Percentiles rank a stretch among this genome's conserved stretches.
phyloP scores from a whole-genome alignment of 1,284 basidiomycete genomes.

The Athelia psychrophila region DNA sequence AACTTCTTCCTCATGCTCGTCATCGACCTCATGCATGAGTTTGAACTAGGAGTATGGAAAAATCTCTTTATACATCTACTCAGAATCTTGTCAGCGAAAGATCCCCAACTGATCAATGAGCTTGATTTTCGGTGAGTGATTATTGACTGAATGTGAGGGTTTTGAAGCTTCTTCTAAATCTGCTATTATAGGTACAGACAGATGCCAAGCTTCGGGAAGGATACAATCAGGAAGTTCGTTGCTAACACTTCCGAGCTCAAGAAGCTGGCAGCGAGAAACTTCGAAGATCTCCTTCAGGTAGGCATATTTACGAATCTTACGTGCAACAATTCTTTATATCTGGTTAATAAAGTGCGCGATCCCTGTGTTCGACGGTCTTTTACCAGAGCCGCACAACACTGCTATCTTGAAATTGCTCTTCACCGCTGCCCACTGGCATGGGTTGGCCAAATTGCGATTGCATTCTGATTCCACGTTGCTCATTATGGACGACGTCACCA shows the following conservation, averaged over 20 bases:
- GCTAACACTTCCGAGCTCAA: constrained; percentile 26
- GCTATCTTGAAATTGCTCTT: not conserved
- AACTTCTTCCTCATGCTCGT: constrained; percentile 11
- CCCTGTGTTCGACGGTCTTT: not conserved
- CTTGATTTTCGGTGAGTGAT: constrained; percentile 10
- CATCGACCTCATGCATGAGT: constrained; percentile 16
- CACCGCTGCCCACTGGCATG: not conserved
- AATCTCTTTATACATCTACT: constrained; percentile 19
- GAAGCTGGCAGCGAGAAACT: constrained; percentile 25
- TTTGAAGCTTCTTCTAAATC: constrained; percentile 8
- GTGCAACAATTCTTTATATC: not conserved
- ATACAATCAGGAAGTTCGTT: constrained; percentile 23
- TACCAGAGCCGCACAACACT: not conserved
- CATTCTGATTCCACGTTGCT: not conserved
- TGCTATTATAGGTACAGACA: constrained; percentile 5
- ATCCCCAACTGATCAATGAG: not conserved
- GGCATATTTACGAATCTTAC: not conserved
- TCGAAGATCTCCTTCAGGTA: constrained; percentile 24
- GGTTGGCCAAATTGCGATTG: not conserved
- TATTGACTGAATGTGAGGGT: constrained; percentile 8
- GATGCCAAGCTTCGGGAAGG: constrained; percentile 21
- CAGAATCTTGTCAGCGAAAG: constrained; percentile 13
- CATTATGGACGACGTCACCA: not conserved
- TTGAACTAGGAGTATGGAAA: constrained; percentile 22
- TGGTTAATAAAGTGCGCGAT: not conserved